Conservation (phyloP, 345 rosid species). For the Citrus glauca region DNA sequence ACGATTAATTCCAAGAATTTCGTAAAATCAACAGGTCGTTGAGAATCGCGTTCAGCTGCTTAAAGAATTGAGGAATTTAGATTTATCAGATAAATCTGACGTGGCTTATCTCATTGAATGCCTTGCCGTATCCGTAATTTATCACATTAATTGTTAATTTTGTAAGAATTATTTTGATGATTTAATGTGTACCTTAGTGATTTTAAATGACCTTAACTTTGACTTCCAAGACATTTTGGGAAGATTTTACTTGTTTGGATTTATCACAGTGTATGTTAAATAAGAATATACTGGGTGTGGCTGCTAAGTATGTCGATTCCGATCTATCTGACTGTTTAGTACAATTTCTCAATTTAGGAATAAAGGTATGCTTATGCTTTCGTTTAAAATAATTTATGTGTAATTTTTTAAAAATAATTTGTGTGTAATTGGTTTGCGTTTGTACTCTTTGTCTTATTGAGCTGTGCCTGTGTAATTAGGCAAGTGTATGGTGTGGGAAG, state of each 20-base stretch:
- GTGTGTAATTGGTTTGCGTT: background rate
- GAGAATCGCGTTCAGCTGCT: conserved; percentile 65
- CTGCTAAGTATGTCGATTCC: conserved; percentile 50
- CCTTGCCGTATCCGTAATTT: conserved; percentile 60
- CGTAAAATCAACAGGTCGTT: conserved; percentile 47
- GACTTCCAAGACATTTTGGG: conserved; percentile 57
- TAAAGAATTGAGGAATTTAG: conserved; percentile 41
- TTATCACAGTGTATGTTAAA: conserved; percentile 73
- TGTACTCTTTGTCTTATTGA: conserved; percentile 5
- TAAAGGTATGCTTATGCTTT: conserved; percentile 44
- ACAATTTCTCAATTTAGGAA: conserved; percentile 51
- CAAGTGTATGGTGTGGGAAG: conserved; percentile 75
- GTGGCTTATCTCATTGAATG: conserved; percentile 41
- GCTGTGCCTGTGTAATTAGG: conserved; percentile 34
- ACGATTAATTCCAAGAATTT: background rate
- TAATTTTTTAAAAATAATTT: background rate
- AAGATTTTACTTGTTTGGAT: conserved; percentile 89
- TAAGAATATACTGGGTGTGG: conserved; percentile 57
- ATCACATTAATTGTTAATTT: background rate
- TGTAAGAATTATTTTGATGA: background rate
- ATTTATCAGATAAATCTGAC: conserved; percentile 41
- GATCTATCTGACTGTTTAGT: conserved; percentile 36
- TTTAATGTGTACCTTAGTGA: background rate
- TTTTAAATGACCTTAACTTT: conserved; percentile 38
- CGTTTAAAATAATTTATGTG: background rate